Evolutionary conservation across 2,329 filamentous ascomycete genomes (phyloP).

Genomic region (Aureobasidium sp.): DNA sequence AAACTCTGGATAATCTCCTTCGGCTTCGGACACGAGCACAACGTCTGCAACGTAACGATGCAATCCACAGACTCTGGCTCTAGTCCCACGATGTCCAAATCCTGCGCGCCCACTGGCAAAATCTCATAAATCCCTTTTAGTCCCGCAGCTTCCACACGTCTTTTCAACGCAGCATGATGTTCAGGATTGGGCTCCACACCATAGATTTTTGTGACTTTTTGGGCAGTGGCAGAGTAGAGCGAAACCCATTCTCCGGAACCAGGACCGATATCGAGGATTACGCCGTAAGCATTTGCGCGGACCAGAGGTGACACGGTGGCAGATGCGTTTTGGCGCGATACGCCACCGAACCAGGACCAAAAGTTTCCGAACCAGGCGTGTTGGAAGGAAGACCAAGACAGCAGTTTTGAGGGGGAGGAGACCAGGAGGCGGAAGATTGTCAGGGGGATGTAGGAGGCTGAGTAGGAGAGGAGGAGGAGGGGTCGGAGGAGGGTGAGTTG

Average conservation of each 20-base stretch:
- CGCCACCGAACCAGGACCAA: conserved; percentile 51
- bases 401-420: conserved; percentile 22
- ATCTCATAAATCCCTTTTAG: conserved; percentile 54
- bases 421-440: conserved; percentile 41
- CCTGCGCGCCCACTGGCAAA: conserved; percentile 56
- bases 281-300: conserved; percentile 42
- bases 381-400: conserved; percentile 28
- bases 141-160: conserved; percentile 45
- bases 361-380: conserved; percentile 54
- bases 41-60: conserved; percentile 54
- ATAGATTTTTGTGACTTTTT: conserved; percentile 43
- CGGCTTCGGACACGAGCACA: conserved; percentile 58
- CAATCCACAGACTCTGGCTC: conserved; percentile 48
- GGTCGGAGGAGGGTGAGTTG: conserved; percentile 28
- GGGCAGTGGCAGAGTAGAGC: conserved; percentile 37
- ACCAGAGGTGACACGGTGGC: conserved; percentile 48
- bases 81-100: conserved; percentile 43
- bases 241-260: conserved; percentile 56
- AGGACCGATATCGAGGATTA: conserved; percentile 57
- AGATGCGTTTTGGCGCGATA: conserved; percentile 39
- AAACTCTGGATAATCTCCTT: conserved; percentile 49
- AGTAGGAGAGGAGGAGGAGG: conserved; percentile 44
- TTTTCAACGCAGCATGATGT: conserved; percentile 44
- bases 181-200: conserved; percentile 58
- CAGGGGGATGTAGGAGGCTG: conserved; percentile 45